phyloP scores from a whole-genome alignment of 73 alveolate genomes.

The Paramecium primaurelia region DNA sequence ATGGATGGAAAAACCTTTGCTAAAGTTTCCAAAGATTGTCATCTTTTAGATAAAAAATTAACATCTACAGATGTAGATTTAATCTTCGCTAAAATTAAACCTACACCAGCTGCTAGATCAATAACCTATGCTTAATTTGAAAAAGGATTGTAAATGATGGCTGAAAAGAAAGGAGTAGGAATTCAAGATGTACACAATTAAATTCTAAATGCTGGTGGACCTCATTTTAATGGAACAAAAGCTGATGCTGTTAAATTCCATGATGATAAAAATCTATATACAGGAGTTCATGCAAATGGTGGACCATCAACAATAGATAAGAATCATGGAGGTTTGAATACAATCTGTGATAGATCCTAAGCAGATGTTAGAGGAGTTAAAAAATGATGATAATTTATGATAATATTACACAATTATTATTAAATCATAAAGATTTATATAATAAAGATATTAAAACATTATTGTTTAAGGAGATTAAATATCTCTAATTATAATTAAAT shows the following conservation, averaged over 20 bases:
- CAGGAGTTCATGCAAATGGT: slow-evolving; percentile 85
- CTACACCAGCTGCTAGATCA: slow-evolving; percentile 76
- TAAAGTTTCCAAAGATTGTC: slow-evolving; percentile 52
- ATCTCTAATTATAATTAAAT: no score
- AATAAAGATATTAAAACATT: no score
- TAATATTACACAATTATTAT: background rate
- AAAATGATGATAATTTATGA: background rate
- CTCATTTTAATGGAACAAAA: slow-evolving; percentile 85
- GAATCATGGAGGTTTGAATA: slow-evolving; percentile 36
- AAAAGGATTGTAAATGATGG: slow-evolving; percentile 77
- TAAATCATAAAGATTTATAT: background rate
- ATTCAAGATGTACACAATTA: slow-evolving; percentile 63
- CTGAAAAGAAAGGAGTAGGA: slow-evolving; percentile 82
- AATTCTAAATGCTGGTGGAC: slow-evolving; percentile 81
- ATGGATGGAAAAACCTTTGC: slow-evolving; percentile 64
- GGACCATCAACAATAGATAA: slow-evolving; percentile 70
- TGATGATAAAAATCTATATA: slow-evolving; percentile 90
- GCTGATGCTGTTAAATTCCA: slow-evolving; percentile 94
- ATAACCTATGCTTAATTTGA: slow-evolving; percentile 82
- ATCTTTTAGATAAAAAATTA: slow-evolving; percentile 38
- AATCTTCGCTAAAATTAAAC: slow-evolving; percentile 82
- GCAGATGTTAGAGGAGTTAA: slow-evolving; percentile 67
- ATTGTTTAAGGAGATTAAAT: background rate
- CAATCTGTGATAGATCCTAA: slow-evolving; percentile 51
- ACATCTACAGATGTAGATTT: slow-evolving; percentile 71